A percentile compares a stretch with the other conserved stretches of the same genome.
Conservation (phyloP, 2,329 filamentous ascomycete species). For the Macrophomina pseudophaseolina region DNA sequence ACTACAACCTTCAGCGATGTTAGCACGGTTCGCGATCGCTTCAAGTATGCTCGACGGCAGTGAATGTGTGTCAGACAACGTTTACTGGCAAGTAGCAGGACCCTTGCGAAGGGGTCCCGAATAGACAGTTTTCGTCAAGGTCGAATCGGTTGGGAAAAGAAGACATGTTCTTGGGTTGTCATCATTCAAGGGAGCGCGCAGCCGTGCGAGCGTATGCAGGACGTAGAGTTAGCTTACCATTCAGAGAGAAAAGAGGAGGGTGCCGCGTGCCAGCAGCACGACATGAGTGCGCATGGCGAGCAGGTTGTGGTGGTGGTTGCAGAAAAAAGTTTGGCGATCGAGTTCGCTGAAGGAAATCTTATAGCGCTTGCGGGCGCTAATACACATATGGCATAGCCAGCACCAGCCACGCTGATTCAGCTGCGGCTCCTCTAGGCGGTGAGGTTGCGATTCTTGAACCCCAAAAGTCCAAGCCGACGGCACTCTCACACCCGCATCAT, state of each 20-base stretch:
- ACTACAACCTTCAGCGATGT: constrained; percentile 12
- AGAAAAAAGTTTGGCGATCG: constrained; percentile 14
- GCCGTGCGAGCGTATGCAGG: neutral
- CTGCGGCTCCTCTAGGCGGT: too few relatives aligned
- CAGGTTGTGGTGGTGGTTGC: constrained; percentile 10
- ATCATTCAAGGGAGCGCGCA: constrained; percentile 58
- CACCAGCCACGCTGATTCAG: too few relatives aligned
- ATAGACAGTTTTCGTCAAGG: constrained; percentile 75
- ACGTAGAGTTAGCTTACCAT: neutral
- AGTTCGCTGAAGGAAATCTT: constrained; percentile 5
- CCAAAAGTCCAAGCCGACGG: too few relatives aligned
- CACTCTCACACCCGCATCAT: neutral
- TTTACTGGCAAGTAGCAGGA: constrained; percentile 87
- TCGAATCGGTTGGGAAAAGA: constrained; percentile 84
- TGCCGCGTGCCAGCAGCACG: neutral
- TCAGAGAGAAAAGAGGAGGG: neutral
- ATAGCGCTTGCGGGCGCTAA: neutral
- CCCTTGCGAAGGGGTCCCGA: constrained; percentile 62
- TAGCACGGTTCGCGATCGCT: neutral
- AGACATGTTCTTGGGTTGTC: constrained; percentile 69
- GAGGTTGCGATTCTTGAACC: too few relatives aligned
- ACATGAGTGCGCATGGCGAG: constrained; percentile 6
- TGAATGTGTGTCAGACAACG: constrained; percentile 65
- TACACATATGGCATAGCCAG: too few relatives aligned
- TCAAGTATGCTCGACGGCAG: constrained; percentile 8